Percentiles rank a stretch among this genome's conserved stretches.
phyloP scores from a whole-genome alignment of 2,329 filamentous ascomycete species.

The Alternaria metachromatica region DNA sequence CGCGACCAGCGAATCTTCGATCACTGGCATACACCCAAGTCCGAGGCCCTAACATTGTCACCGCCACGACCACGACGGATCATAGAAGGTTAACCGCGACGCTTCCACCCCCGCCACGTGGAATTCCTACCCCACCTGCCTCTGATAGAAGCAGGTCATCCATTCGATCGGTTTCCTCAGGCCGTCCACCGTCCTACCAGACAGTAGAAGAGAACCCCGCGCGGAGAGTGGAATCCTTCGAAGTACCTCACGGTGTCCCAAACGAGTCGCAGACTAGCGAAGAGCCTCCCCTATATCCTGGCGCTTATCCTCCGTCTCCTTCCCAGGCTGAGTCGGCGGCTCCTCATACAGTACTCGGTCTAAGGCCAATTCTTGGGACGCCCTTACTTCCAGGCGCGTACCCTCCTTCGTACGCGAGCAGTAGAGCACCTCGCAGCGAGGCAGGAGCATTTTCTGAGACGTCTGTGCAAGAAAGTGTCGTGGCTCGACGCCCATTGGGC shows the following conservation, averaged over 20 bases:
- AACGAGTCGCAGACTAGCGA: background rate
- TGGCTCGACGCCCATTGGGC: background rate
- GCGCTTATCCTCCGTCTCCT: background rate
- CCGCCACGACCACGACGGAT: background rate
- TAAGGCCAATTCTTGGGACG: background rate
- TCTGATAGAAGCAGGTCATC: background rate
- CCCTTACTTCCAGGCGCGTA: background rate
- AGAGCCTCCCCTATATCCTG: background rate
- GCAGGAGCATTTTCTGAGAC: background rate
- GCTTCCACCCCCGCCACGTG: background rate
- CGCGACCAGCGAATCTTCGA: background rate
- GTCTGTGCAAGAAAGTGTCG: background rate
- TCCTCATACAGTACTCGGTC: background rate
- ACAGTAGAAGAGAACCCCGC: background rate
- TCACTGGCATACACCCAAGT: background rate
- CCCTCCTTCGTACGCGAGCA: background rate
- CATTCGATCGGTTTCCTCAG: background rate
- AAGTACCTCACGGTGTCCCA: background rate
- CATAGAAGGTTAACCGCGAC: accelerated
- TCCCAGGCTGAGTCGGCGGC: background rate
- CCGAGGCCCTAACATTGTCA: background rate
- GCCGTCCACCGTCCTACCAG: background rate
- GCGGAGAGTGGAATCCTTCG: background rate
- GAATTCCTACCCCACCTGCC: background rate
- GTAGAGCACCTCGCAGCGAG: background rate